Evolutionary conservation across 495 filamentous ascomycete genomes (phyloP).

Genomic region (Saxophila tyrrhenica): DNA sequence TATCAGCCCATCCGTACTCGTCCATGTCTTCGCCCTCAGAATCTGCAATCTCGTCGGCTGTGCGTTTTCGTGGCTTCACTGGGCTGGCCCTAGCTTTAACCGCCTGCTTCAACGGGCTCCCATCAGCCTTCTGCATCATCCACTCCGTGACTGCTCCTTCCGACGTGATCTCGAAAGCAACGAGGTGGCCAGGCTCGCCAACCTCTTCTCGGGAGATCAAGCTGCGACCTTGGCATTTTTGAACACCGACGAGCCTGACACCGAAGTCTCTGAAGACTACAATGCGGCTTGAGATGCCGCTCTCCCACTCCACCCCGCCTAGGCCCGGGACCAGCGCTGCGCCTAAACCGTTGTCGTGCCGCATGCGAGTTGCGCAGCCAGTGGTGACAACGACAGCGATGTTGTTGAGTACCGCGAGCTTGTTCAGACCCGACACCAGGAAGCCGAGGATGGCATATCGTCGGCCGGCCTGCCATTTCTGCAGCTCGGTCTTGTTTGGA

Average conservation of each 20-base stretch:
- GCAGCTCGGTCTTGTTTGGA: constrained; percentile 33
- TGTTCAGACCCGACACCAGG: constrained; percentile 45
- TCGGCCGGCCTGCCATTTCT: constrained; percentile 47
- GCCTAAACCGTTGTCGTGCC: constrained; percentile 37
- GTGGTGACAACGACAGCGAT: constrained; percentile 59
- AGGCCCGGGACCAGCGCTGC: constrained; percentile 52
- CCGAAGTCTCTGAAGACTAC: constrained; percentile 59
- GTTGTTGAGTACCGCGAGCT: constrained; percentile 55
- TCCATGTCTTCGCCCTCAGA: constrained; percentile 24
- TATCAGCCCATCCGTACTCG: constrained; percentile 24
- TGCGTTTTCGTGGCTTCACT: constrained; percentile 15
- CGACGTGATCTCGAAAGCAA: constrained; percentile 24
- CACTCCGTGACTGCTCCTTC: constrained; percentile 17
- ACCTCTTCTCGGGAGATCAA: constrained; percentile 13
- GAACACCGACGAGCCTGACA: constrained; percentile 22
- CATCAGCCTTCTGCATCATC: neutral
- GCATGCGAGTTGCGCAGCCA: constrained; percentile 60
- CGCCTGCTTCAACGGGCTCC: constrained; percentile 1
- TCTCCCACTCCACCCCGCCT: constrained; percentile 59
- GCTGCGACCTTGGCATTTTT: constrained; percentile 17
- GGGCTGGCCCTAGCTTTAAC: constrained; percentile 25
- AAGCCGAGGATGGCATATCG: constrained; percentile 52
- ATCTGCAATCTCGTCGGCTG: constrained; percentile 21
- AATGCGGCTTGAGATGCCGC: constrained; percentile 51
- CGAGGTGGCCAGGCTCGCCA: constrained; percentile 9